Evolutionary conservation across 805 yeast species (phyloP).

Genomic region (Debaryomyces maramus): DNA sequence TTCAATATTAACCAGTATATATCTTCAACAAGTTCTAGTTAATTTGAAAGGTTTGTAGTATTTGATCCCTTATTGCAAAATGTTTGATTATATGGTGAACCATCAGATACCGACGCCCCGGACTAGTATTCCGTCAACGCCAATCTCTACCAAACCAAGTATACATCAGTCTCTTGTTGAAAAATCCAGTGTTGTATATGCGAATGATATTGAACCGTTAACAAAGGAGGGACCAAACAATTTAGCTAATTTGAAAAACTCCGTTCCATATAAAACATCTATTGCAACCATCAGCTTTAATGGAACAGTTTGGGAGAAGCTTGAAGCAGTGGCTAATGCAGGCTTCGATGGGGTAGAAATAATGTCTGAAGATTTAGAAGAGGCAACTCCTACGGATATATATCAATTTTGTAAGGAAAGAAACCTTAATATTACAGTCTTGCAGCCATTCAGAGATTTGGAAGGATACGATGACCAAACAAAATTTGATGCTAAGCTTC

Average conservation of each 20-base stretch:
- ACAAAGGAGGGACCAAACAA: background rate
- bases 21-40: no score
- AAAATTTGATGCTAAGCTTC: constrained; percentile 8
- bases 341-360: constrained; percentile 18
- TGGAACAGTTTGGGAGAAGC: constrained; percentile 14
- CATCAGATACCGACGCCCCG: background rate
- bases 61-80: background rate
- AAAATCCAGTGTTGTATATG: background rate
- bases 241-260: background rate
- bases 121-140: background rate
- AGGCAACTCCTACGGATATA: constrained; percentile 11
- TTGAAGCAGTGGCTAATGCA: constrained; percentile 11
- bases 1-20: no score
- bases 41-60: no score
- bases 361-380: constrained; percentile 13
- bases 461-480: constrained; percentile 11
- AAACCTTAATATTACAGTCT: constrained; percentile 9
- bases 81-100: background rate
- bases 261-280: constrained; percentile 6
- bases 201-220: background rate
- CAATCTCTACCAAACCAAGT: background rate
- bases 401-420: constrained; percentile 7
- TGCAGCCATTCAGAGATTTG: constrained; percentile 17
- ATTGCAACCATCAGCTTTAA: constrained; percentile 13
- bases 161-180: background rate